Percentiles rank a stretch among this genome's conserved stretches.
phyloP scores from a whole-genome alignment of 2,329 filamentous ascomycete species.

The Lithohypha guttulata region DNA sequence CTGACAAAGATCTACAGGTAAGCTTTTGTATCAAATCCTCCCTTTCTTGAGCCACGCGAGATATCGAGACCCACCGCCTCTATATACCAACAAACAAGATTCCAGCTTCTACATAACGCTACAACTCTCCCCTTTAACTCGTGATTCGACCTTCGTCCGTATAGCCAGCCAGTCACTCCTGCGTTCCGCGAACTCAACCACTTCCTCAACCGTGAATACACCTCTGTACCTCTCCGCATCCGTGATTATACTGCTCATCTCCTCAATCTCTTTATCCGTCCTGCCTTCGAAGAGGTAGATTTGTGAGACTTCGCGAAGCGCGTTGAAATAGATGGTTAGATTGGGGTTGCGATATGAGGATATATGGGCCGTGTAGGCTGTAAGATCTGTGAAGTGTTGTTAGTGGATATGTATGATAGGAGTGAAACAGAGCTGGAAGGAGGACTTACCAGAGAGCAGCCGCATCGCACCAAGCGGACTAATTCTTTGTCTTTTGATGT shows the following conservation, averaged over 20 bases:
- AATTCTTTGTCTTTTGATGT: constrained; percentile 90
- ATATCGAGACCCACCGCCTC: too few species aligned
- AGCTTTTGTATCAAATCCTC: background rate
- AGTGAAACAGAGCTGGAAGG: too few species aligned
- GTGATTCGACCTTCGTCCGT: constrained; percentile 76
- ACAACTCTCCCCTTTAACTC: constrained; percentile 95
- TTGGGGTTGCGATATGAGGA: constrained; percentile 66
- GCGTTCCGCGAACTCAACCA: constrained; percentile 91
- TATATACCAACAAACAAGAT: too few species aligned
- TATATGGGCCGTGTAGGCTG: constrained; percentile 80
- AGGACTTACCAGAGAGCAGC: constrained; percentile 56
- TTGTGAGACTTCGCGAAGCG: constrained; percentile 82
- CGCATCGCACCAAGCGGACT: constrained; percentile 81
- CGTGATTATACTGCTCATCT: constrained; percentile 89
- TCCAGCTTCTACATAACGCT: constrained; percentile 73
- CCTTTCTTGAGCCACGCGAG: background rate
- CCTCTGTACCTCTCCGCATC: constrained; percentile 83
- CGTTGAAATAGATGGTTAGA: constrained; percentile 79
- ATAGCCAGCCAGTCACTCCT: constrained; percentile 93
- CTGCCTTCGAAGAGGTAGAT: constrained; percentile 83
- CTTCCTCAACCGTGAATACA: constrained; percentile 89
- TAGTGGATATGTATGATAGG: too few species aligned
- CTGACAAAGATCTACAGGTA: background rate
- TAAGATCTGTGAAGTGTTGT: constrained; percentile 61
- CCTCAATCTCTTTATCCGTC: constrained; percentile 58